phyloP scores from a whole-genome alignment of 192 early-diverging fungal genomes.

The Coemansia javaensis region DNA sequence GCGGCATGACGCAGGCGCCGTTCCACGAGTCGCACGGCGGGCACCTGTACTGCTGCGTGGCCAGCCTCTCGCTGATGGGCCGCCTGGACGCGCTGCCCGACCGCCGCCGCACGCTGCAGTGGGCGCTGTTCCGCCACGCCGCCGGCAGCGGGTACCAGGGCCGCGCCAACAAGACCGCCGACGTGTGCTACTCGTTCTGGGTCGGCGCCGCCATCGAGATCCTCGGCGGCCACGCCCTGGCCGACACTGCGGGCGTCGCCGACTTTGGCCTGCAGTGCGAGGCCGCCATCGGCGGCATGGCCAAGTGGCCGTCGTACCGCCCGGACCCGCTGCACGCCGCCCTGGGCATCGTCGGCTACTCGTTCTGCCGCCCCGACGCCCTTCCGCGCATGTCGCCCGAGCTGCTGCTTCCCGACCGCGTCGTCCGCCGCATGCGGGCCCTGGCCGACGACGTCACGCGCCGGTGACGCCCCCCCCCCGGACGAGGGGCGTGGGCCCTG shows the following conservation, averaged over 20 bases:
- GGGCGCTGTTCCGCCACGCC: slow-evolving; percentile 82
- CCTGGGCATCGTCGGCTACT: slow-evolving; percentile 38
- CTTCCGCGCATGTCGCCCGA: slow-evolving; percentile 37
- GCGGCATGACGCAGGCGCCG: slow-evolving; percentile 73
- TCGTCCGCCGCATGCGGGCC: slow-evolving; percentile 6
- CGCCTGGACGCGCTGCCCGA: slow-evolving; percentile 53
- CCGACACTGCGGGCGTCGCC: slow-evolving; percentile 8
- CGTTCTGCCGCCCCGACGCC: slow-evolving; percentile 28
- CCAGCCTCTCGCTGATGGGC: slow-evolving; percentile 72
- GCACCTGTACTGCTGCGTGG: slow-evolving; percentile 82
- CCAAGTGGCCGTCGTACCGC: slow-evolving; percentile 25
- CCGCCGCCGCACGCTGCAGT: slow-evolving; percentile 55
- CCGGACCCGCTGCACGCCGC: slow-evolving; percentile 48
- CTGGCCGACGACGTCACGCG: too few relatives aligned
- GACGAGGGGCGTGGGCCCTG: too few relatives aligned
- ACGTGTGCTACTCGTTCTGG: slow-evolving; percentile 99
- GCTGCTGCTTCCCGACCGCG: slow-evolving; percentile 34
- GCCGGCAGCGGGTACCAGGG: slow-evolving; percentile 87
- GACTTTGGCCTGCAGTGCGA: slow-evolving; percentile 28
- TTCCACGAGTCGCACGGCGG: slow-evolving; percentile 85
- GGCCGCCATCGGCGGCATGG: slow-evolving; percentile 38
- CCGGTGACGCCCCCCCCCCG: too few relatives aligned
- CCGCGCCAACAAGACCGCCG: slow-evolving; percentile 75
- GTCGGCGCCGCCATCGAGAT: slow-evolving; percentile 71
- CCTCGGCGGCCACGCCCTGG: slow-evolving; percentile 41